Percentiles rank a stretch among this genome's conserved stretches.
phyloP scores from a whole-genome alignment of 352 stramenopile genomes.

The Phytophthora citricola region DNA sequence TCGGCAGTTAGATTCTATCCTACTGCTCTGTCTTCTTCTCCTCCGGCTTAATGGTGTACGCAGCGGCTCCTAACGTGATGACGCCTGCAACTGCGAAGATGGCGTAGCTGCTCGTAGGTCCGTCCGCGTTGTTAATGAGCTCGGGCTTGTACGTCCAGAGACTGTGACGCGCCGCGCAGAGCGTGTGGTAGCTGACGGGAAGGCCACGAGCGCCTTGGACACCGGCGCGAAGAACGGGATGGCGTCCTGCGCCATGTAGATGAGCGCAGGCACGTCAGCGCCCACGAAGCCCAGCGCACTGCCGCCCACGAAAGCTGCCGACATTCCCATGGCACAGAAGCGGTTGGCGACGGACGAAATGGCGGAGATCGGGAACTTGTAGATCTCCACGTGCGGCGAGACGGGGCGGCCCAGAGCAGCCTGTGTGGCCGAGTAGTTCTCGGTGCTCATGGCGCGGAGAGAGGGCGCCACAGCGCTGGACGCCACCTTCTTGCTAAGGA shows the following conservation, averaged over 20 bases:
- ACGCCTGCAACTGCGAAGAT: slow-evolving; percentile 59
- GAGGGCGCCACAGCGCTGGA: slow-evolving; percentile 26
- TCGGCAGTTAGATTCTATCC: neutral
- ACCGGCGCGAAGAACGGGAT: slow-evolving; percentile 70
- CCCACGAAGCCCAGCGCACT: slow-evolving; percentile 81
- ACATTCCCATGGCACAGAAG: slow-evolving; percentile 88
- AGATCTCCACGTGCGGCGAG: slow-evolving; percentile 96
- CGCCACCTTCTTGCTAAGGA: slow-evolving; percentile 40
- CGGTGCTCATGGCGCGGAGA: slow-evolving; percentile 40
- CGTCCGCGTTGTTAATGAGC: slow-evolving; percentile 77
- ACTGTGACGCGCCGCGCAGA: slow-evolving; percentile 90
- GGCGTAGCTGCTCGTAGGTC: slow-evolving; percentile 49
- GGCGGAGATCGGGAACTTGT: slow-evolving; percentile 94
- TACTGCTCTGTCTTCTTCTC: slow-evolving; percentile 26
- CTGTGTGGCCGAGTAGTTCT: slow-evolving; percentile 88
- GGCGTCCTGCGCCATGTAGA: slow-evolving; percentile 76
- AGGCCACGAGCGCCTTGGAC: slow-evolving; percentile 95
- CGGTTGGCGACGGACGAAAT: slow-evolving; percentile 95
- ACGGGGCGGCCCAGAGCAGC: slow-evolving; percentile 90
- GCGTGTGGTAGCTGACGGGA: slow-evolving; percentile 94
- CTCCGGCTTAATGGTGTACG: slow-evolving; percentile 62
- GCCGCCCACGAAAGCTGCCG: slow-evolving; percentile 78
- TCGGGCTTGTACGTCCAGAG: slow-evolving; percentile 93
- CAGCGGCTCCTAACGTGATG: slow-evolving; percentile 51
- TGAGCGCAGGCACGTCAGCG: slow-evolving; percentile 77